phyloP scores from a whole-genome alignment of 108 stramenopile species.

The Discostella pseudostelligera region DNA sequence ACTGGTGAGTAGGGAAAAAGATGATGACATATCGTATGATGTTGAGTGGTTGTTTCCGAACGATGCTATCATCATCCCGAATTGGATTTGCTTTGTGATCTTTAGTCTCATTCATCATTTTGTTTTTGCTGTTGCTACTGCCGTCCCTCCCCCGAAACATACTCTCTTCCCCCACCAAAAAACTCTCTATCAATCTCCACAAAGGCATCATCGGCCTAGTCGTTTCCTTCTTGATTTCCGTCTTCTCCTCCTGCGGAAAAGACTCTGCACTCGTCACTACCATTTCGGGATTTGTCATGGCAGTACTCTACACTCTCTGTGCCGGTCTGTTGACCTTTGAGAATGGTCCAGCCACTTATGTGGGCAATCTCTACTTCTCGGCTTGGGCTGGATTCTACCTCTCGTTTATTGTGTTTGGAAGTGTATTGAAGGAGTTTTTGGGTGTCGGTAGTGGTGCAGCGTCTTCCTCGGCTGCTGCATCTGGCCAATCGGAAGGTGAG shows the following conservation, averaged over 20 bases:
- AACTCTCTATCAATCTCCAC: neutral
- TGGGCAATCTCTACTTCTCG: slow-evolving; percentile 46
- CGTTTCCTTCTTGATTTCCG: slow-evolving; percentile 41
- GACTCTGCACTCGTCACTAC: slow-evolving; percentile 48
- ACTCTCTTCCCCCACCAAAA: neutral
- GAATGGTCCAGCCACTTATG: slow-evolving; percentile 44
- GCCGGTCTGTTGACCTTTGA: slow-evolving; percentile 45
- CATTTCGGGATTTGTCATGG: slow-evolving; percentile 30
- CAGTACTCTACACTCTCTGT: slow-evolving; percentile 40
- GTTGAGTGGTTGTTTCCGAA: neutral
- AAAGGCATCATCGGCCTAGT: slow-evolving; percentile 30
- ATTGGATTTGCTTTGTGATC: too few species aligned
- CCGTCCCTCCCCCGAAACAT: too few species aligned
- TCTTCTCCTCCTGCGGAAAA: slow-evolving; percentile 36
- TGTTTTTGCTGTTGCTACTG: too few species aligned
- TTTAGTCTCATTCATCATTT: too few species aligned
- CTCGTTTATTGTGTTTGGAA: slow-evolving; percentile 41
- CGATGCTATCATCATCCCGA: neutral
- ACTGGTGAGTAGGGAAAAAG: slow-evolving; percentile 45
- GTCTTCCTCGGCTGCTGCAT: neutral
- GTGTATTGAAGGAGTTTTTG: slow-evolving; percentile 51
- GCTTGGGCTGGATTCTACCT: slow-evolving; percentile 48
- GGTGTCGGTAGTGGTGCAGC: slow-evolving; percentile 17
- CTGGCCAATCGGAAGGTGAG: slow-evolving; percentile 9
- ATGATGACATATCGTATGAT: neutral